A percentile compares a stretch with the other conserved stretches of the same genome.
Evolutionary conservation across 495 filamentous ascomycete genomes (phyloP).

Genomic region (Neurospora sublineolata): DNA sequence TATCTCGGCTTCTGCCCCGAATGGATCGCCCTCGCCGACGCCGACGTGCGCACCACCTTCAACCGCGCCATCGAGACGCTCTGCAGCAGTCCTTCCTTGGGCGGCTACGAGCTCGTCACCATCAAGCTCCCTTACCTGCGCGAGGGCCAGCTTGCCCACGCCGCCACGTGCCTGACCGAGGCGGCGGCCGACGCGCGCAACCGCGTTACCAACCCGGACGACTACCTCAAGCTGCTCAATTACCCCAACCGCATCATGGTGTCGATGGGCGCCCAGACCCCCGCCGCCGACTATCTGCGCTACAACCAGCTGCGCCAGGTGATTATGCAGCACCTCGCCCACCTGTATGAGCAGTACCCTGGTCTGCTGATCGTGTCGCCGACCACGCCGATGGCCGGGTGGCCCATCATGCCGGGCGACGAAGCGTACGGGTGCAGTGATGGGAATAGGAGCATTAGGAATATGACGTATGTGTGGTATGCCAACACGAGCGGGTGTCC

Average conservation of each 20-base stretch:
- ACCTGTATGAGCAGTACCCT: constrained; percentile 59
- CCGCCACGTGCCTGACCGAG: constrained; percentile 67
- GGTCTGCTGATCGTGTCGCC: constrained; percentile 72
- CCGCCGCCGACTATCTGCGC: constrained; percentile 56
- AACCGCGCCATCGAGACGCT: constrained; percentile 53
- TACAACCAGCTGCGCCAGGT: constrained; percentile 64
- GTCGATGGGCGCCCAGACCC: constrained; percentile 49
- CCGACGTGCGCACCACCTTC: constrained; percentile 48
- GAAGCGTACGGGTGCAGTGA: constrained; percentile 61
- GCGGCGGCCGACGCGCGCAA: constrained; percentile 32
- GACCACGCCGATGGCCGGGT: constrained; percentile 66
- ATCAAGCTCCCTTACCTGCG: constrained; percentile 66
- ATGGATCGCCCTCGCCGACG: constrained; percentile 64
- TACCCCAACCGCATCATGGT: constrained; percentile 66
- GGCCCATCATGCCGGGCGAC: constrained; percentile 41
- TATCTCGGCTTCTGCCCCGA: constrained; percentile 59
- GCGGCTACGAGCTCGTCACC: constrained; percentile 57
- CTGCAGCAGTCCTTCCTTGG: constrained; percentile 21
- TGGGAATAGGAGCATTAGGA: constrained; percentile 56
- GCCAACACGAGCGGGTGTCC: constrained; percentile 78
- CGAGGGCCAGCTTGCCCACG: constrained; percentile 67
- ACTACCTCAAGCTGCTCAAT: constrained; percentile 37
- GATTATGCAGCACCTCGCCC: constrained; percentile 72
- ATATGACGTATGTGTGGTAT: constrained; percentile 82
- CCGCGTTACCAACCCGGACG: constrained; percentile 11